These are phyloP conservation scores for Talaromyces verruculosus DNA, from an alignment of 2,329 filamentous ascomycete genomes.

Conservation along the genomic window DNA sequence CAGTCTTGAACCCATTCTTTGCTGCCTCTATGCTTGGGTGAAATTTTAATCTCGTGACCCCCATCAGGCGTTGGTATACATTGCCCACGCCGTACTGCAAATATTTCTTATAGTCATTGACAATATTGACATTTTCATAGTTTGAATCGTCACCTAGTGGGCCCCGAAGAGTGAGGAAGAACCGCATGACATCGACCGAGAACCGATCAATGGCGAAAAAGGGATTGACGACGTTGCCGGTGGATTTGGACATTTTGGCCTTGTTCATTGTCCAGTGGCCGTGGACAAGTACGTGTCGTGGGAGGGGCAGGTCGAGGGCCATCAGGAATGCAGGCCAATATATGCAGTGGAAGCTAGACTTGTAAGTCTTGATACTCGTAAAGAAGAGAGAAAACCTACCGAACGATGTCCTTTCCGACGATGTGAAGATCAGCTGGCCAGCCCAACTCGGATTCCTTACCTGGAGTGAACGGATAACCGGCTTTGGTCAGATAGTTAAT, in stretches of 20 bases:
- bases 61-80: slow-evolving; percentile 68
- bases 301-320: slow-evolving; percentile 76
- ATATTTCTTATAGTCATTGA: slow-evolving; percentile 73
- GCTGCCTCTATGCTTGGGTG: slow-evolving; percentile 55
- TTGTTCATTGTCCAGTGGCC: slow-evolving; percentile 93
- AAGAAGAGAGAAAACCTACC: slow-evolving; percentile 41
- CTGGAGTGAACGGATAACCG: slow-evolving; percentile 74
- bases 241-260: slow-evolving; percentile 94
- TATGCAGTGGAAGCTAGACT: slow-evolving; percentile 75
- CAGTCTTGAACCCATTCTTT: slow-evolving; percentile 30
- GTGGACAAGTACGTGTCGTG: slow-evolving; percentile 79
- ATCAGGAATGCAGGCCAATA: slow-evolving; percentile 98
- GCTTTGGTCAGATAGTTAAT: slow-evolving; percentile 89
- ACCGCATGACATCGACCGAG: slow-evolving; percentile 83
- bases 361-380: not conserved
- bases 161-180: slow-evolving; percentile 80
- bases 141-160: slow-evolving; percentile 74
- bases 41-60: slow-evolving; percentile 68
- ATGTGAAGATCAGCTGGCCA: slow-evolving; percentile 94
- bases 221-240: slow-evolving; percentile 92
- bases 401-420: slow-evolving; percentile 92
- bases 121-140: slow-evolving; percentile 78
- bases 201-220: slow-evolving; percentile 88
- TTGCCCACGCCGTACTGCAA: slow-evolving; percentile 80
- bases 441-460: slow-evolving; percentile 60